Base-by-base conservation (phyloP, 148 eudicot species). In the Camellia granthamiana region DNA sequence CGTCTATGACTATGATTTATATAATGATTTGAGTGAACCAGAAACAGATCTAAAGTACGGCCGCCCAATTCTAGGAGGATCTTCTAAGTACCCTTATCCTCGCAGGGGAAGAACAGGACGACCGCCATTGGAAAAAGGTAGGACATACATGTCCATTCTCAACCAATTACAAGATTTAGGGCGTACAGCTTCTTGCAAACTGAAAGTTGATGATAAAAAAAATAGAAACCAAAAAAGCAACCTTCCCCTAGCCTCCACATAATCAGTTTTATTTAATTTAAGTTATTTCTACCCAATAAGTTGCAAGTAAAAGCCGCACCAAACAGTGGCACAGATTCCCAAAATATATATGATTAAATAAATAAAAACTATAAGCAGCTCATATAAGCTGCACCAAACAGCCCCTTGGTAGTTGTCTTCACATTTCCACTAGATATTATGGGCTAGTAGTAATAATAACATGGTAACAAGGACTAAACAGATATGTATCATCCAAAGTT, bases 31-130 rank as follows among this genome's bases (percentile, higher is more conserved):
- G 64, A 92, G 95, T 51, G 91, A 90, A 62, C 94, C 98, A 0
- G 94, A 91, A 71, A 86, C 79, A 55, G 93, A 87, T 41, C 38
- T 84, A 6, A 55, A 89, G 49, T 81, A 87, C 74, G 81, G 56
- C 7, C 89, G 97, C n/a, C 90, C 93, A 10, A 85, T 89, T 46
- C 91, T 94, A 49, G 98, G 98, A 74, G 98, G 98, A 11, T 89
- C 94, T 4, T 6, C 81, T 2, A 85, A 92, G 67, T 85, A 78
- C 79, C 98, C 98, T 75, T 94, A 91, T 81, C 98, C 98, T 75
- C 92, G 97, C 13, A 91, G 98, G 79, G 94, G 86, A 56, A 88
- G 92, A 83, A 91, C 98, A 12, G 88, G 93, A 21, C 89, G 95
- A 44, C 82, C 89, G 49, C 86, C 89, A 7, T 73, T 92, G 80